Conservation (phyloP, 441 rosid genomes). For the Populus hybrid region DNA sequence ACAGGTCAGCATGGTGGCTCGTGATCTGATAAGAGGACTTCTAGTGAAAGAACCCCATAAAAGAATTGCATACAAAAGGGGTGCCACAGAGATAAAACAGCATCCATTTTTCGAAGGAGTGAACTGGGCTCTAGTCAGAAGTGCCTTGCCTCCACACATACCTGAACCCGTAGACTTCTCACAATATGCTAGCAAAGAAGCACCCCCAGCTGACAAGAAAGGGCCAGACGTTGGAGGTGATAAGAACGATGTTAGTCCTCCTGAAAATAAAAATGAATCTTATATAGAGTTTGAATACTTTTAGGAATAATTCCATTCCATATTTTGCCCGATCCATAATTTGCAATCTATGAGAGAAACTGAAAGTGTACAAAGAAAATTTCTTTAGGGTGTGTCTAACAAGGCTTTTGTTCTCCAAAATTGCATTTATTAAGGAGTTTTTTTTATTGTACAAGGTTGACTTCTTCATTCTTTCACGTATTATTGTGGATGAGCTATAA, state of each 20-base stretch:
- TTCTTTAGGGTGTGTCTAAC: background rate
- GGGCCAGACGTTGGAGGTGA: constrained; percentile 25
- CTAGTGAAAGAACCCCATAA: constrained; percentile 77
- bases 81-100: constrained; percentile 87
- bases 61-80: constrained; percentile 71
- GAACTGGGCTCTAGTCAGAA: constrained; percentile 82
- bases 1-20: constrained; percentile 58
- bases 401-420: background rate
- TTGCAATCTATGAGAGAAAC: background rate
- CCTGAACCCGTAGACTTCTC: constrained; percentile 78
- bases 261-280: constrained; percentile 35
- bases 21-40: constrained; percentile 73
- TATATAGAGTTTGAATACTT: constrained; percentile 80
- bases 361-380: background rate
- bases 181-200: constrained; percentile 50
- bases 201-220: constrained; percentile 33
- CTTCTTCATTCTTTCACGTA: too few relatives aligned
- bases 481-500: too few relatives aligned
- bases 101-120: constrained; percentile 86
- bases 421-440: background rate
- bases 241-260: constrained; percentile 23
- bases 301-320: constrained; percentile 26
- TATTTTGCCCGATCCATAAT: background rate
- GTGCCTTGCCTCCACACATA: constrained; percentile 75
- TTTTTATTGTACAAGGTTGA: too few relatives aligned